Evolutionary conservation across 345 rosid species (phyloP).

Genomic region (Xanthoceras sorbifolium): DNA sequence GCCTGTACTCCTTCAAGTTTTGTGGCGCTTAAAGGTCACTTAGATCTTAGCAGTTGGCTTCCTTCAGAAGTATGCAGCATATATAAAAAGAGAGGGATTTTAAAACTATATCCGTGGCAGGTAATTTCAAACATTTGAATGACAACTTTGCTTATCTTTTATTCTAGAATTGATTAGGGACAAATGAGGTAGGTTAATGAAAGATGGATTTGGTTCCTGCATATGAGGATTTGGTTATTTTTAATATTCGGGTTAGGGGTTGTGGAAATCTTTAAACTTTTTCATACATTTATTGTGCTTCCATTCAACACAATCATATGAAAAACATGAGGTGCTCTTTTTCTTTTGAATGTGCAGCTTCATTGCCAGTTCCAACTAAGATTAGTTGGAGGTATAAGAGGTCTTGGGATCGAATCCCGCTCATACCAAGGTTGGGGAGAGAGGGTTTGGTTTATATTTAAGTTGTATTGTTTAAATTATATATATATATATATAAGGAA

Average conservation of each 20-base stretch:
- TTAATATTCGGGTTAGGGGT: background rate
- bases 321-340: background rate
- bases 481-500: no score
- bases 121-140: constrained; percentile 36
- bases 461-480: background rate
- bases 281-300: background rate
- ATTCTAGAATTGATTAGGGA: background rate
- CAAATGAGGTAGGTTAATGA: background rate
- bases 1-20: constrained; percentile 71
- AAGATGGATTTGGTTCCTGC: constrained; percentile 4
- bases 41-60: constrained; percentile 77
- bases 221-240: background rate
- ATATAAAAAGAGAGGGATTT: constrained; percentile 81
- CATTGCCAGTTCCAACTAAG: background rate
- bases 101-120: constrained; percentile 93
- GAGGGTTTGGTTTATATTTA: background rate
- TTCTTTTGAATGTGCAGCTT: background rate
- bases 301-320: constrained; percentile 1
- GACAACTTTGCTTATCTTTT: background rate
- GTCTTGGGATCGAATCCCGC: background rate
- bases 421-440: background rate
- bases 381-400: background rate
- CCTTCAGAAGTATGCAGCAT: constrained; percentile 72
- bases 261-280: constrained; percentile 4
- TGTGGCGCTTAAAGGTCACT: constrained; percentile 44